phyloP scores from a whole-genome alignment of 2,329 filamentous ascomycete species.

The Beauveria sp. region DNA sequence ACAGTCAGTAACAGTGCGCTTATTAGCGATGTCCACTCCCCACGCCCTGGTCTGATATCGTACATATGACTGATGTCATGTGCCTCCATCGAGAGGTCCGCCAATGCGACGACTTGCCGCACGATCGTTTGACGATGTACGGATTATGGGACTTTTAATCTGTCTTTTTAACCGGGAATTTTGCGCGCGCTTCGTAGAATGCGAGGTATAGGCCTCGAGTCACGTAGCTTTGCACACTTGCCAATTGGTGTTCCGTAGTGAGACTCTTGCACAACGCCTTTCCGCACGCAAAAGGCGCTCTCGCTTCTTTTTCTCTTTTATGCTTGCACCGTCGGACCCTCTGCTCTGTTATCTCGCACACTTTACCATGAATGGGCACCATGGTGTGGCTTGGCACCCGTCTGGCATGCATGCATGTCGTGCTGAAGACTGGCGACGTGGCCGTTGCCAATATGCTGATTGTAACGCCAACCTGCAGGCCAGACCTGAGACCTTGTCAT shows the following conservation, averaged over 20 bases:
- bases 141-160: too few species aligned
- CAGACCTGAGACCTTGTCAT: not conserved
- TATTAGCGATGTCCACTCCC: not conserved
- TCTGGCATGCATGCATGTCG: conserved; percentile 1
- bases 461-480: not conserved
- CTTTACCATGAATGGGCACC: not conserved
- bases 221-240: not conserved
- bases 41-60: not conserved
- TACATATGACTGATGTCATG: not conserved
- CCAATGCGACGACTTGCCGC: not conserved
- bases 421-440: not conserved
- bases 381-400: not conserved
- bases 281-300: not conserved
- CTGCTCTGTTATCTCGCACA: not conserved
- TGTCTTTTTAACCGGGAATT: too few species aligned
- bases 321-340: not conserved
- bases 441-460: not conserved
- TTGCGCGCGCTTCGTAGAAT: not conserved
- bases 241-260: not conserved
- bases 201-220: not conserved
- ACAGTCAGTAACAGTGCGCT: not conserved
- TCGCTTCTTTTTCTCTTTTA: not conserved
- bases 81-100: not conserved
- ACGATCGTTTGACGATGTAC: not conserved
- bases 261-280: not conserved